Evolutionary conservation across 2,329 filamentous ascomycete species (phyloP).

Genomic region (Hypoxylon sp.): DNA sequence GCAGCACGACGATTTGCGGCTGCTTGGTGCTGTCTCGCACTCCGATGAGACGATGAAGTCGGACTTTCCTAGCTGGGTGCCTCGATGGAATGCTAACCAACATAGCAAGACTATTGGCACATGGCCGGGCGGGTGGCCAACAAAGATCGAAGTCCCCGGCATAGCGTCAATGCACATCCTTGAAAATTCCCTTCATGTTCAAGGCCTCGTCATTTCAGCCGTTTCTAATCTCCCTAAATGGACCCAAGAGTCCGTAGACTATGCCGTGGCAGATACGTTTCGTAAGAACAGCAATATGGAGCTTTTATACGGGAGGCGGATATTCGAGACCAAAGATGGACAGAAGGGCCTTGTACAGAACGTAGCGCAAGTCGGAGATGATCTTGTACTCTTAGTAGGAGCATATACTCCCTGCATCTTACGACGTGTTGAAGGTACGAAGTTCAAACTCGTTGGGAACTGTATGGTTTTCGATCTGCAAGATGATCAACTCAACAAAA

Average conservation of each 20-base stretch:
- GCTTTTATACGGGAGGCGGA: slow-evolving; percentile 12
- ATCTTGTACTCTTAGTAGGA: slow-evolving; percentile 9
- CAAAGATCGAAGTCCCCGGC: slow-evolving; percentile 7
- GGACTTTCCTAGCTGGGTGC: slow-evolving; percentile 20
- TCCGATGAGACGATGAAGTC: slow-evolving; percentile 8
- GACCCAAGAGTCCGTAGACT: slow-evolving; percentile 7
- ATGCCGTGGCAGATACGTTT: slow-evolving; percentile 5
- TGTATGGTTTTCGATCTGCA: slow-evolving; percentile 7
- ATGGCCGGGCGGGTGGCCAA: slow-evolving; percentile 6
- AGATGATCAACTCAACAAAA: slow-evolving; percentile 10
- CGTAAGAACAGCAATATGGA: slow-evolving; percentile 6
- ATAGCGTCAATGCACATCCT: background rate
- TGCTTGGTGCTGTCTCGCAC: slow-evolving; percentile 17
- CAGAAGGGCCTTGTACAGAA: slow-evolving; percentile 14
- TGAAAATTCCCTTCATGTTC: slow-evolving; percentile 1
- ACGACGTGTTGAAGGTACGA: slow-evolving; percentile 3
- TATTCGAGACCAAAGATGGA: slow-evolving; percentile 16
- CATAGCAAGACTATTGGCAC: slow-evolving; percentile 21
- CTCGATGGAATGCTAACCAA: slow-evolving; percentile 11
- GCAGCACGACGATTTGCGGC: slow-evolving; percentile 13
- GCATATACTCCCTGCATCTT: slow-evolving; percentile 15
- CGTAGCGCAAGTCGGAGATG: slow-evolving; percentile 10
- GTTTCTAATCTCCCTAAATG: slow-evolving; percentile 8
- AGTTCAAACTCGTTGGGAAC: slow-evolving; percentile 14
- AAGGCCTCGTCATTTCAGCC: slow-evolving; percentile 8